Percentiles rank a stretch among this genome's conserved stretches.
Evolutionary conservation across 441 rosid species (phyloP).

Genomic region (Mallotus japonicus): DNA sequence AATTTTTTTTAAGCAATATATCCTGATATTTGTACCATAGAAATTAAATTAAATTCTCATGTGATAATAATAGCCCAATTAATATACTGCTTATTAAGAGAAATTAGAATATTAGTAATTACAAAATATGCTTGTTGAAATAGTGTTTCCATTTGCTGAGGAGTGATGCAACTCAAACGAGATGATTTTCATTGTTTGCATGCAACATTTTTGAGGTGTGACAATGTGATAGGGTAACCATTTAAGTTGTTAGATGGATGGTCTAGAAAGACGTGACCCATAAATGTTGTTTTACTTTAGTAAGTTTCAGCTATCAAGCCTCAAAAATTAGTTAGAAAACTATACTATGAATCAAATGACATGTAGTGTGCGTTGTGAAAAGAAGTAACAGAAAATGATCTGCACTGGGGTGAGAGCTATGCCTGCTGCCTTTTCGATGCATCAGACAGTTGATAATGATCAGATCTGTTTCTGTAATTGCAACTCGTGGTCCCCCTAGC

Average conservation of each 20-base stretch:
- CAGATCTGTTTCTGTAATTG: background rate
- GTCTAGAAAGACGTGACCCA: background rate
- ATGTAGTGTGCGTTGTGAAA: background rate
- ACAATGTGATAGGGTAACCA: background rate
- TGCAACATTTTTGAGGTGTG: background rate
- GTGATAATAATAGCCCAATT: background rate
- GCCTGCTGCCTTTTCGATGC: background rate
- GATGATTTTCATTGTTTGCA: background rate
- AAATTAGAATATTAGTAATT: background rate
- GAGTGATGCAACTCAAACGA: background rate
- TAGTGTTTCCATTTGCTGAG: background rate
- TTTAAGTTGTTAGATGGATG: background rate
- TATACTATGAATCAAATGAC: background rate
- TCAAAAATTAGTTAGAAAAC: background rate
- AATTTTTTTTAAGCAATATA: background rate
- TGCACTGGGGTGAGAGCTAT: background rate
- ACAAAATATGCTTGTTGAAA: background rate
- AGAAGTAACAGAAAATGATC: background rate
- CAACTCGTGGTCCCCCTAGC: background rate
- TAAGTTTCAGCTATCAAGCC: background rate
- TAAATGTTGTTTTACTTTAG: background rate
- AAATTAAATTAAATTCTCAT: constrained; percentile 5
- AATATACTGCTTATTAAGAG: background rate
- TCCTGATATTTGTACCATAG: background rate
- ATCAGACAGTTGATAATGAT: background rate